phyloP scores from a whole-genome alignment of 2,329 filamentous ascomycete genomes.

The Pyricularia pennisetigena region DNA sequence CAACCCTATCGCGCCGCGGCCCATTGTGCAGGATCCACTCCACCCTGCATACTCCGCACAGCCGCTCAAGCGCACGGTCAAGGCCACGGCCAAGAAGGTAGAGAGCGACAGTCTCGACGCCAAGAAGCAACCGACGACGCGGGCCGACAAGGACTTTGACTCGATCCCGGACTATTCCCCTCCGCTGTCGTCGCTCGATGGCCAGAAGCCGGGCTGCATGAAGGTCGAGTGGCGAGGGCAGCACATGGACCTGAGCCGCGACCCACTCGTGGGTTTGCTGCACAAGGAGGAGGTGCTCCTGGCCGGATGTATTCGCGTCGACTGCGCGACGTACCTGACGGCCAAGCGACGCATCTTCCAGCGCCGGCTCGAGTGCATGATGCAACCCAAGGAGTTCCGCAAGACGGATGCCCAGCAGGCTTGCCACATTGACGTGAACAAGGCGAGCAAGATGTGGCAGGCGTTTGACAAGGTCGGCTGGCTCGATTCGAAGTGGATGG shows the following conservation, averaged over 20 bases:
- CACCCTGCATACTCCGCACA: no score
- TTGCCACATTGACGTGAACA: constrained; percentile 98
- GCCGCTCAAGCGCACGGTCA: no score
- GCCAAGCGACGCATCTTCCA: constrained; percentile 64
- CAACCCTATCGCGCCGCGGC: no score
- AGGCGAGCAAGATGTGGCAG: constrained; percentile 85
- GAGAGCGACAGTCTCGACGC: constrained; percentile 14
- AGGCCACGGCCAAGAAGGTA: constrained; percentile 36
- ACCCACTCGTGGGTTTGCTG: constrained; percentile 60
- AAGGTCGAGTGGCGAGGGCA: constrained; percentile 85
- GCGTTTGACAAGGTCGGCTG: constrained; percentile 82
- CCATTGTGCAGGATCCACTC: no score
- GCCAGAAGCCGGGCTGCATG: constrained; percentile 55
- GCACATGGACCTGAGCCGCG: constrained; percentile 63
- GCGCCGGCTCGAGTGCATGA: constrained; percentile 57
- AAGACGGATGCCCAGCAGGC: constrained; percentile 94
- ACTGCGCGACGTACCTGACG: no score
- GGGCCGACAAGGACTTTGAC: constrained; percentile 75
- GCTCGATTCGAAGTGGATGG: constrained; percentile 49
- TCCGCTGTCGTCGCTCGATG: constrained; percentile 53
- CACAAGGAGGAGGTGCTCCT: constrained; percentile 66
- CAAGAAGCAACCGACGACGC: constrained; percentile 50
- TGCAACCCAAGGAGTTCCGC: constrained; percentile 72
- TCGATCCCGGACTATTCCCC: constrained; percentile 65
- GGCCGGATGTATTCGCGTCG: no score